Base-by-base conservation (phyloP, 176 grass and related monocot species). In the Echinochloa phyllopogon region DNA sequence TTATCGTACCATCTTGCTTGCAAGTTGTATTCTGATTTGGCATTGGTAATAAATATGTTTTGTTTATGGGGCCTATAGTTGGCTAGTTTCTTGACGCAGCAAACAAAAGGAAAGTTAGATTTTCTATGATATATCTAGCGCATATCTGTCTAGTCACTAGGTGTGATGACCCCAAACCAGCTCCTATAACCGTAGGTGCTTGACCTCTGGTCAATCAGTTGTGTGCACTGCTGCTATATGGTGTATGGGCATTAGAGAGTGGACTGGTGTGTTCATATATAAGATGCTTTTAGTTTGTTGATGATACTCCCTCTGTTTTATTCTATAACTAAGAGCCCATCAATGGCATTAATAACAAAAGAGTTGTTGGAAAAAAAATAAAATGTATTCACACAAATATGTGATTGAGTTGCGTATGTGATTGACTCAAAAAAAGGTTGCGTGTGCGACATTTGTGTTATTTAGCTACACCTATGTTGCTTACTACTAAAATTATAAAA, bases 71-170 rank as follows among this genome's bases (percentile, higher is more conserved):
- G 36, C 36, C 47, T 8, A 63, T 44, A 62, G 9, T 15, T 52
- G 41, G 23, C 10, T 10, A 49, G 5, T 65, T 24, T 24, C 23
- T 16, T 69, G 14, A 72, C 17, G 12, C 25, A 6, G 43, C 8
- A 10, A 79, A 27, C 84, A 71, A 51, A 79, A 29, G 20, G 66
- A 29, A 0, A 33, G 55, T 80, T 74, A 16, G 76, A 55, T 64
- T 74, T 79, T 65, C 44, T 52, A 86, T 53, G 68, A 37, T n/a
- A n/a, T n/a, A n/a, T 40, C 16, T 73, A 16, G 73, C 20, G 12
- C 67, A 29, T 80, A 16, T 80, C 21, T 17, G 84, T 86, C 56
- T 29, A 74, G 4, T 74, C 53, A 53, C 21, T 79, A 70, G 72
- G 40, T 38, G 55, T 21, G 39, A 84, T 5, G 52, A 71, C 16